Conservation (phyloP, 2,329 filamentous ascomycete species). For the Aspergillus sp. region DNA sequence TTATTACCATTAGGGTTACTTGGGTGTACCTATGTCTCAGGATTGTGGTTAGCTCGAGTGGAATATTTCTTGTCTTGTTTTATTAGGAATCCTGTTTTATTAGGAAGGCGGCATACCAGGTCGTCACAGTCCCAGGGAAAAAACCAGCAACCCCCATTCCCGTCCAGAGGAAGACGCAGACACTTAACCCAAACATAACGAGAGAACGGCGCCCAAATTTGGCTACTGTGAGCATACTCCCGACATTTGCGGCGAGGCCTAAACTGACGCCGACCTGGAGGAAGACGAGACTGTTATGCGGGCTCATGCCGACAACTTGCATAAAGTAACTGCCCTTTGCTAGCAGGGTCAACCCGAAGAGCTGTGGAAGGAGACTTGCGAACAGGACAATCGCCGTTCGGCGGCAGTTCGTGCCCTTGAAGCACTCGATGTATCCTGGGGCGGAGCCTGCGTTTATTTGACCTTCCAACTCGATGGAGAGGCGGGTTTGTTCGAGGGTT, state of each 20-base stretch:
- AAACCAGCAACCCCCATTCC: conserved; percentile 51
- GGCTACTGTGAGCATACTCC: conserved; percentile 47
- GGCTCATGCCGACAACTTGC: conserved; percentile 34
- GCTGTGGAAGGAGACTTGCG: conserved; percentile 43
- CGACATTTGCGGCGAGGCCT: conserved; percentile 47
- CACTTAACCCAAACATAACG: conserved; percentile 20
- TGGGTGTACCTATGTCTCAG: conserved; percentile 37
- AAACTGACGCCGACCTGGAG: conserved; percentile 48
- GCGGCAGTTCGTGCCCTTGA: conserved; percentile 24
- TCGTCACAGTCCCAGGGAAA: conserved; percentile 38
- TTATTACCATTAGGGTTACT: conserved; percentile 46
- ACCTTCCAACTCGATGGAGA: conserved; percentile 50
- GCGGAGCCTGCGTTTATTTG: conserved; percentile 37
- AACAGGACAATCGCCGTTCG: conserved; percentile 37
- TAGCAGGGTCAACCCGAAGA: conserved; percentile 49
- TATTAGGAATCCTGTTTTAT: neutral
- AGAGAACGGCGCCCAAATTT: conserved; percentile 42
- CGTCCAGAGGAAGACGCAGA: conserved; percentile 42
- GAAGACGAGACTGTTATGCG: conserved; percentile 39
- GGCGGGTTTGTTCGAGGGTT: conserved; percentile 34
- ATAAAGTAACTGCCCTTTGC: conserved; percentile 45
- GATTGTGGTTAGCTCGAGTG: neutral
- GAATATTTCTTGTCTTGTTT: neutral
- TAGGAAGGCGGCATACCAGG: conserved; percentile 35
- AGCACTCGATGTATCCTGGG: conserved; percentile 29